Evolutionary conservation across 345 rosid species (phyloP), one percentile per base, ranked within the genome.

Genomic region (Rhodamnia argentea): DNA sequence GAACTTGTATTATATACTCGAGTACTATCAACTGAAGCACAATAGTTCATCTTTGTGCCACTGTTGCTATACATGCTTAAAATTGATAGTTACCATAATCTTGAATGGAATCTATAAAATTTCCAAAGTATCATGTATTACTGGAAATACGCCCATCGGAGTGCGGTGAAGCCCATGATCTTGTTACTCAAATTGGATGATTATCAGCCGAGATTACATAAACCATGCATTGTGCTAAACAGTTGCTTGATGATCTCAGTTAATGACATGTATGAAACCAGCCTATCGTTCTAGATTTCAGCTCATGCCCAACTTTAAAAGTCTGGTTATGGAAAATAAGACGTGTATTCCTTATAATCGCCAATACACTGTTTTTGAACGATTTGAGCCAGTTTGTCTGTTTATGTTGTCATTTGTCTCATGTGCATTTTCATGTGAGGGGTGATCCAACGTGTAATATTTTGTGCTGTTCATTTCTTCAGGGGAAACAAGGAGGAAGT

Each of bases 401-500:
- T 64, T 64, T 32, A 29, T 64, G 3, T 64, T 16, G 23, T 64
- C 76, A 64, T 1, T 29, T 15, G 9, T 29, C 76, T 64, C 42
- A 29, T 64, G 6, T 64, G 76, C 76, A 16, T 29, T 64, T 29
- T 29, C 42, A 64, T 12, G 10, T 8, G 23, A 64, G 44, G 16
- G 42, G 1, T 64, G 42, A 64, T 29, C 29, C 52, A 42, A 37
- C 4, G 3, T 55, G 42, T 40, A 24, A 9, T n/a, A 23, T 11
- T 32, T 84, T 52, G 24, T 60, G 29, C 51, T 81, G 84, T 44
- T 74, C 23, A 74, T 60, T 57, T 20, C 83, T 20, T 76, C 85
- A 96, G 98, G 98, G n/a, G 99, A 96, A 90, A 96, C 98, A 40
- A 95, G 90, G 94, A 95, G 98, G 91, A 97, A 97, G 87, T 96